A percentile compares a stretch with the other conserved stretches of the same genome.
phyloP scores from a whole-genome alignment of 805 yeast genomes.

The Starmerella floris region DNA sequence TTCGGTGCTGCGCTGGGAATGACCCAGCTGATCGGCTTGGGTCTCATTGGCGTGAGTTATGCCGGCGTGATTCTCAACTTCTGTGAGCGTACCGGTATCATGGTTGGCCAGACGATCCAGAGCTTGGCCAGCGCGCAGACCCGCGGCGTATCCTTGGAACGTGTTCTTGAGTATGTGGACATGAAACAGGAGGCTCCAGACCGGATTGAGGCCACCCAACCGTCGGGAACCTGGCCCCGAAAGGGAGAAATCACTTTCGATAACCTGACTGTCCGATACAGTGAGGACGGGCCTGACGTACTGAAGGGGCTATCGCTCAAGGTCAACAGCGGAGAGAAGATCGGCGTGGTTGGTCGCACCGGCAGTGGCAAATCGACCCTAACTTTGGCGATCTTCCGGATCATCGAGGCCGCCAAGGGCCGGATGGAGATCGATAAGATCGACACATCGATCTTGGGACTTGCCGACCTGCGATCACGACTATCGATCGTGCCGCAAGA shows the following conservation, averaged over 20 bases:
- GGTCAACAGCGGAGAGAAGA: slow-evolving; percentile 58
- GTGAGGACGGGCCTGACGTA: slow-evolving; percentile 70
- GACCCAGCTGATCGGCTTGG: slow-evolving; percentile 45
- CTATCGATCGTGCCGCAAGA: slow-evolving; percentile 65
- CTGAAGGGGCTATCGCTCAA: slow-evolving; percentile 65
- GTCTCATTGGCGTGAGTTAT: slow-evolving; percentile 78
- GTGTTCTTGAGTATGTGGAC: slow-evolving; percentile 39
- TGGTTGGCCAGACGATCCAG: slow-evolving; percentile 67
- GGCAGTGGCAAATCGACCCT: slow-evolving; percentile 96
- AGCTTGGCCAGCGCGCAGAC: slow-evolving; percentile 69
- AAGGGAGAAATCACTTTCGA: slow-evolving; percentile 54
- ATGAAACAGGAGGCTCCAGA: slow-evolving; percentile 72
- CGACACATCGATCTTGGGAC: slow-evolving; percentile 42
- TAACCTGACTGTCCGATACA: slow-evolving; percentile 66
- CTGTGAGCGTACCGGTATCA: slow-evolving; percentile 74
- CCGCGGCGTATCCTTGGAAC: slow-evolving; percentile 45
- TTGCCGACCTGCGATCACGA: slow-evolving; percentile 43
- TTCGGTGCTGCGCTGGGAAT: slow-evolving; percentile 58
- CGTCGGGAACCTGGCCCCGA: slow-evolving; percentile 49
- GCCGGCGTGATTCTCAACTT: slow-evolving; percentile 76
- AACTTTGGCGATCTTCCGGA: slow-evolving; percentile 67
- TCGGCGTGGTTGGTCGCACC: slow-evolving; percentile 91
- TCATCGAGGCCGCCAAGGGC: slow-evolving; percentile 42
- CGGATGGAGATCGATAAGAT: slow-evolving; percentile 44
- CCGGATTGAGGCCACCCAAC: slow-evolving; percentile 42